phyloP scores from a whole-genome alignment of 2,329 filamentous ascomycete genomes.

The Septoria petroselini region DNA sequence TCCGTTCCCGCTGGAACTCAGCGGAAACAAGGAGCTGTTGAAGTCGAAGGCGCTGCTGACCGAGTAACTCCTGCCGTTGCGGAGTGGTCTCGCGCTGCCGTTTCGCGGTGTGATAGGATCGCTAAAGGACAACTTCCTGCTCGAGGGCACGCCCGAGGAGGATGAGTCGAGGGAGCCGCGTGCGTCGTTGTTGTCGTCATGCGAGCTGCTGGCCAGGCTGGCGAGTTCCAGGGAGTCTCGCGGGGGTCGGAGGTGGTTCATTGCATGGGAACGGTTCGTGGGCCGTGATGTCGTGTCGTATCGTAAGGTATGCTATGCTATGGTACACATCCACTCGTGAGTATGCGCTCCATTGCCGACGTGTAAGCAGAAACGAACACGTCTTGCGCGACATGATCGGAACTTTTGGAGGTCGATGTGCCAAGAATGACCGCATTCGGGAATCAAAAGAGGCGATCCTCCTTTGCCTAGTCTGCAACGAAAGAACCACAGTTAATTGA shows the following conservation, averaged over 20 bases:
- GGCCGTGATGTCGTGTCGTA: not conserved
- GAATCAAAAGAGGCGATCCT: not conserved
- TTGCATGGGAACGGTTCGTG: not conserved
- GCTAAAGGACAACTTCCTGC: conserved; percentile 75
- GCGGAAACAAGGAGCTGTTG: conserved; percentile 83
- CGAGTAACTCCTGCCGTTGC: conserved; percentile 63
- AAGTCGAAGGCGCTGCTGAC: conserved; percentile 94
- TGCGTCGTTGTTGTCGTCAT: conserved; percentile 55
- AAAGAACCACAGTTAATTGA: too few species aligned
- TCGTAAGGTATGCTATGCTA: conserved; percentile 6
- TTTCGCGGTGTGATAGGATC: conserved; percentile 46
- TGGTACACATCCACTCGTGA: conserved; percentile 4
- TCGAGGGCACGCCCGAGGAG: conserved; percentile 77
- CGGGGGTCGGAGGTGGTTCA: conserved; percentile 38
- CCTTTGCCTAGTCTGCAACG: too few species aligned
- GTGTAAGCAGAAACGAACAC: not conserved
- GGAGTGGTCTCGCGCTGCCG: conserved; percentile 62
- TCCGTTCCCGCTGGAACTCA: conserved; percentile 68
- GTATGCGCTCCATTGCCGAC: conserved; percentile 8
- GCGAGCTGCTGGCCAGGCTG: conserved; percentile 78
- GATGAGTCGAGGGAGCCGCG: conserved; percentile 70
- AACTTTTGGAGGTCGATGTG: not conserved
- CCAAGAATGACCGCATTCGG: not conserved
- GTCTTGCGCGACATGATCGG: not conserved
- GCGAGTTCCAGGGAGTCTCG: conserved; percentile 96